phyloP scores from a whole-genome alignment of 78 protist genomes.

The Blattamonas nauphoetae region DNA sequence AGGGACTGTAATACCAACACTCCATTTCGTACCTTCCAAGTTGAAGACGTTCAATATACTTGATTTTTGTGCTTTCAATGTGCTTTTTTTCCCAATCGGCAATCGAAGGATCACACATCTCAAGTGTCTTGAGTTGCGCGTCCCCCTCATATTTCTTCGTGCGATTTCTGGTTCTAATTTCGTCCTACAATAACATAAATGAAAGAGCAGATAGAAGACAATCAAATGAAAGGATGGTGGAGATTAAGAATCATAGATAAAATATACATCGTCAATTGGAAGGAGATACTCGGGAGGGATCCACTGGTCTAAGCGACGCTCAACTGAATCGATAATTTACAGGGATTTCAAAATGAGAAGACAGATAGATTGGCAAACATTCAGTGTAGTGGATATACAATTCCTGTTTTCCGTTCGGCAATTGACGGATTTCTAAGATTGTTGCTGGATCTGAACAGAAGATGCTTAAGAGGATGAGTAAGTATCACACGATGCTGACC shows the following conservation, averaged over 20 bases:
- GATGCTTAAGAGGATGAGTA: not conserved
- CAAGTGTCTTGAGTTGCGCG: not conserved
- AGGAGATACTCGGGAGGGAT: not conserved
- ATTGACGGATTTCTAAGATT: not conserved
- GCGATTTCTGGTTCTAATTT: not conserved
- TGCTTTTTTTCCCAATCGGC: constrained; percentile 61
- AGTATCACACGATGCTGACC: not conserved
- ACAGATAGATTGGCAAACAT: not conserved
- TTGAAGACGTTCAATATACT: constrained; percentile 62
- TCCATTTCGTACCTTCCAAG: constrained; percentile 66
- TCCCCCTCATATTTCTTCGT: not conserved
- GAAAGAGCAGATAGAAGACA: too few species aligned
- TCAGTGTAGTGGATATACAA: not conserved
- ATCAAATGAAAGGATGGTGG: not conserved
- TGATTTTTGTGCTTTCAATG: constrained; percentile 75
- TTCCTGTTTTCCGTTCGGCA: not conserved
- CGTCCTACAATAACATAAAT: not conserved
- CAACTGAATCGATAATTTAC: not conserved
- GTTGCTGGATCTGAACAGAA: not conserved
- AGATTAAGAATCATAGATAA: not conserved
- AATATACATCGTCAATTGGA: not conserved
- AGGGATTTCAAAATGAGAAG: not conserved
- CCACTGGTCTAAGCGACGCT: constrained; percentile 1
- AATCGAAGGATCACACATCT: constrained; percentile 21
- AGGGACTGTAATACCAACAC: constrained; percentile 70